A percentile compares a stretch with the other conserved stretches of the same genome.
Evolutionary conservation across 805 yeast genomes (phyloP).

Genomic region (Pichia thaimueangensis): DNA sequence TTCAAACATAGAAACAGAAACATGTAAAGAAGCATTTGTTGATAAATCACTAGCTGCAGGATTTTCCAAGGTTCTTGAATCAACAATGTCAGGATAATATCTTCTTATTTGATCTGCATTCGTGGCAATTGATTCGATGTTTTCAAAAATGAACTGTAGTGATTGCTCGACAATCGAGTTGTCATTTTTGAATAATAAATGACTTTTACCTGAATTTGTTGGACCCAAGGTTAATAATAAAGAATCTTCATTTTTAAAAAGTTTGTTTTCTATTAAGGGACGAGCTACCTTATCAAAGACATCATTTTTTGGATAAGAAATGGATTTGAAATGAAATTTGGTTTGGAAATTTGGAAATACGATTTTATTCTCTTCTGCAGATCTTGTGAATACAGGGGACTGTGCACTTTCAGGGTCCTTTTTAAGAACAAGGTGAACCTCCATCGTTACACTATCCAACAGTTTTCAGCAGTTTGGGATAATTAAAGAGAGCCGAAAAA

Average conservation of each 20-base stretch:
- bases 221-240: slow-evolving; percentile 47
- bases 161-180: slow-evolving; percentile 15
- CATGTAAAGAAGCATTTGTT: not conserved
- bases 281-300: slow-evolving; percentile 24
- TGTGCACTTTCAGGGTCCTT: slow-evolving; percentile 1
- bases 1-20: slow-evolving; percentile 48
- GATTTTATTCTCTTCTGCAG: slow-evolving; percentile 18
- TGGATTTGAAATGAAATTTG: slow-evolving; percentile 22
- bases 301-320: slow-evolving; percentile 11
- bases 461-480: too few relatives aligned
- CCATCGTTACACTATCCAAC: too few relatives aligned
- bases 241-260: slow-evolving; percentile 33
- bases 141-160: slow-evolving; percentile 20
- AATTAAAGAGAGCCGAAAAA: too few relatives aligned
- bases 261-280: slow-evolving; percentile 28
- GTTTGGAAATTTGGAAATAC: slow-evolving; percentile 22
- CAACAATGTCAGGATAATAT: slow-evolving; percentile 10
- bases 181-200: slow-evolving; percentile 32
- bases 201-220: slow-evolving; percentile 45
- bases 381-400: slow-evolving; percentile 14
- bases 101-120: slow-evolving; percentile 3
- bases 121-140: slow-evolving; percentile 8
- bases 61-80: not conserved
- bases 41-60: not conserved
- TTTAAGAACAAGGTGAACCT: slow-evolving; percentile 13